Conservation (phyloP, 768 basidiomycete genomes). For the Psilocybe subaeruginosa region DNA sequence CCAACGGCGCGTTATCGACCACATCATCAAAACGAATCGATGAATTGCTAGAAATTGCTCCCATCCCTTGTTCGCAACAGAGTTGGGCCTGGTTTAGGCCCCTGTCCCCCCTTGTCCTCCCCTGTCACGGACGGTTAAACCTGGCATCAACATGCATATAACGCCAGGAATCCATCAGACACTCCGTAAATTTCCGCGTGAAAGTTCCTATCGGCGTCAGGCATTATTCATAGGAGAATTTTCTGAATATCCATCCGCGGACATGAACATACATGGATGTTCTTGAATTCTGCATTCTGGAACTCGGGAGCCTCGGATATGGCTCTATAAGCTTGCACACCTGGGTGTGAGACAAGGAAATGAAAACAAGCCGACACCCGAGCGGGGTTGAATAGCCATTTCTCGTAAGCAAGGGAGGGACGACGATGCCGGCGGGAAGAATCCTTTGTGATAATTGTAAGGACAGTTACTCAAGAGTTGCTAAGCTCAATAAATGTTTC, state of each 20-base stretch:
- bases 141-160: constrained; percentile 34
- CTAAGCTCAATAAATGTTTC: neutral
- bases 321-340: neutral
- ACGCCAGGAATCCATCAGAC: neutral
- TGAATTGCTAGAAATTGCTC: constrained; percentile 65
- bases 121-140: constrained; percentile 81
- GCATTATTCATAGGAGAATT: neutral
- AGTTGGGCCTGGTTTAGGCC: constrained; percentile 51
- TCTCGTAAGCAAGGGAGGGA: constrained; percentile 86
- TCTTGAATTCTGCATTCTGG: neutral
- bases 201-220: neutral
- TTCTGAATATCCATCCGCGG: neutral
- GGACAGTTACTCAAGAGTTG: too few species aligned
- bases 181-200: neutral
- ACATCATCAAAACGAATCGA: constrained; percentile 74
- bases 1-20: constrained; percentile 74
- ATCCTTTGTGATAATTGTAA: neutral
- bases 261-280: neutral
- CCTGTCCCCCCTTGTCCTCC: neutral
- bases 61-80: constrained; percentile 89
- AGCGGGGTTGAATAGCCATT: constrained; percentile 39
- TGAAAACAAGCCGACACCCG: neutral
- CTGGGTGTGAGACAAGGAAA: neutral
- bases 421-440: constrained; percentile 60
- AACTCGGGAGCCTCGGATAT: neutral